Base-by-base conservation (phyloP, 495 filamentous ascomycete genomes). In the Penicillium desertorum region DNA sequence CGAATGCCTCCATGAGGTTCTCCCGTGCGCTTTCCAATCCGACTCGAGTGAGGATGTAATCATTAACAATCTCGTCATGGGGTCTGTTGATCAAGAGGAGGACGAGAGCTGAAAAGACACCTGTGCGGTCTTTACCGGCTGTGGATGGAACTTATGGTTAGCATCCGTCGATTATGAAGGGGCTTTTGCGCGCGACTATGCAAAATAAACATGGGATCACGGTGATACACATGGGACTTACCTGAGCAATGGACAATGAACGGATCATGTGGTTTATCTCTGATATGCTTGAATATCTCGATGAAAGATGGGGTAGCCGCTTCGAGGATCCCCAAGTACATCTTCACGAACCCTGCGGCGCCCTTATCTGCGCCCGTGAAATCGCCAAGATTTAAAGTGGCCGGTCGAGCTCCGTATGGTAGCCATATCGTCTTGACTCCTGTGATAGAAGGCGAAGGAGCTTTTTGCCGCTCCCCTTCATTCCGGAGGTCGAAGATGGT, bases 401-500 rank as follows among this genome's bases (percentile, higher is more conserved):
- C 62, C 7, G 68, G 64, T n/a, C 57, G 58, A 34, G 45, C 29
- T 0, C 67, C 63, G 23, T 77, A 73, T 27, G 69, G 66, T 17
- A 79, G 68, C 68, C 79, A 86, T 29, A 83, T 64, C 25, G 79
- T 76, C 19, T 75, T 62, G 41, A 79, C 76, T 1, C 79, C 83
- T 8, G 54, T 57, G 36, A 69, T 71, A 39, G 62, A 62, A 3
- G 63, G 67, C 34, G 64, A 66, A 50, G 80, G 82, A 20, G 62
- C 71, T 30, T 72, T 50, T 29, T 57, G 57, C 14, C 71, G 62
- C 54, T 81, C 71, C 20, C 80, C 71, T 59, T 87, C 80, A 2
- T 85, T 86, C 36, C 89, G 83, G 8, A 91, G 72, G 66, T 91
- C 86, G 59, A 82, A 89, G 39, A 90, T 78, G 30, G 79, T 76